These are phyloP conservation scores for Alternaria brassicae DNA, from an alignment of 2,329 filamentous ascomycete species.

Conservation along the genomic window DNA sequence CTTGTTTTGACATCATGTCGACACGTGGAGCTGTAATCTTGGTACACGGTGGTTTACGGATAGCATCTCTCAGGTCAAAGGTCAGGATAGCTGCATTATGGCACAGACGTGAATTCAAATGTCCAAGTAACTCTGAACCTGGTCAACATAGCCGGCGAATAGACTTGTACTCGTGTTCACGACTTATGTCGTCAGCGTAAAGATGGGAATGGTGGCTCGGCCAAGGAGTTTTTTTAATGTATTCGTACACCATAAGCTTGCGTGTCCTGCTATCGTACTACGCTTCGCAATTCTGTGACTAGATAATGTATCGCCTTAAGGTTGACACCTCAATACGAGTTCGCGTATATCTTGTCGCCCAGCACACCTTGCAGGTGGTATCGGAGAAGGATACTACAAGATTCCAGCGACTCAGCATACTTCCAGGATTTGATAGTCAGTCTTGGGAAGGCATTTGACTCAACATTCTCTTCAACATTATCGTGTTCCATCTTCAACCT, in stretches of 20 bases:
- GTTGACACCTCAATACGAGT: background rate
- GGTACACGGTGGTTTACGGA: background rate
- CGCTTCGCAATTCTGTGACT: background rate
- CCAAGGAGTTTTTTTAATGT: background rate
- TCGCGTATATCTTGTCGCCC: background rate
- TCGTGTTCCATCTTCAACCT: constrained; percentile 43
- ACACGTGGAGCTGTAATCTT: background rate
- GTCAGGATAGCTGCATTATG: background rate
- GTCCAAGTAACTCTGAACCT: background rate
- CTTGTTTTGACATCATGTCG: background rate
- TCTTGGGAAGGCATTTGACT: background rate
- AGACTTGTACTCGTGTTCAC: background rate
- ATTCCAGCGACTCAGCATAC: background rate
- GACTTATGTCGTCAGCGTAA: background rate
- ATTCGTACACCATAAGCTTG: background rate
- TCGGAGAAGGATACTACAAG: no score
- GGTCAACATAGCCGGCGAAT: background rate
- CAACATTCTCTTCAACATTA: constrained; percentile 6
- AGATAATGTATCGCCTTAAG: background rate
- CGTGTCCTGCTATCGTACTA: background rate
- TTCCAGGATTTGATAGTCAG: background rate
- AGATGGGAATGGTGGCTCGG: background rate
- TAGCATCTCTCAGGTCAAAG: background rate
- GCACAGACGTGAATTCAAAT: background rate
- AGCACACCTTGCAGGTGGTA: background rate